Evolutionary conservation across 108 stramenopile species (phyloP), one percentile per base, ranked within the genome.

Genomic region (Cyclostephanos invisitatus): DNA sequence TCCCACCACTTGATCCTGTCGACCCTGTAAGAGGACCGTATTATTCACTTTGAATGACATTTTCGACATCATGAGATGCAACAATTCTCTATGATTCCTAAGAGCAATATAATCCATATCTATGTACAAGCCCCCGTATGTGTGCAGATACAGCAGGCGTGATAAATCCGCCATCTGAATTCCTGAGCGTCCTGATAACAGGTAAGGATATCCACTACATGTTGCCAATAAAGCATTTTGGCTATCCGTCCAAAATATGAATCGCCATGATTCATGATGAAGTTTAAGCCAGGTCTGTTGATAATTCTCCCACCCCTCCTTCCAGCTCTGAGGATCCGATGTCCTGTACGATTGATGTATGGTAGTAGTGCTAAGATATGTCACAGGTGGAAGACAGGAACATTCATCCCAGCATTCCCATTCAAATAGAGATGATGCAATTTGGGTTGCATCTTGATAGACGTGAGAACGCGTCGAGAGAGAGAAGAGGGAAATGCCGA

Each of bases 81-180:
- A 62, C 25, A 62, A 20, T 1, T 62, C 22, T 20, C 24, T 4
- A 32, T 62, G 62, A 25, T 62, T 14, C n/a, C n/a, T 14, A 62
- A 62, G 62, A 38, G 62, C 38, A 62, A 62, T 62, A 20, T 62
- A 62, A 42, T 62, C 62, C 62, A 62, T 62, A 21, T 62, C 62
- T 2, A 44, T 7, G 44, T 62, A 62, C 4, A 62, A 17, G 14
- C 62, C 62, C 24, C 62, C 62, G 21, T 62, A 62, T 8, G 40
- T 18, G 17, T 62, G 32, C 38, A 62, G 44, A 18, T 62, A 62
- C n/a, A 62, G 25, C 18, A 62, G 25, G 24, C 62, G 22, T 14
- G 62, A 62, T 32, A 62, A 62, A 24, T 62, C 62, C 40, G 62
- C 62, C 27, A 2, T 10, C 18, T 62, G 62, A 25, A 62, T 62